A percentile compares a stretch with the other conserved stretches of the same genome.
phyloP scores from a whole-genome alignment of 2,329 filamentous ascomycete species.

The Blumeria graminis region DNA sequence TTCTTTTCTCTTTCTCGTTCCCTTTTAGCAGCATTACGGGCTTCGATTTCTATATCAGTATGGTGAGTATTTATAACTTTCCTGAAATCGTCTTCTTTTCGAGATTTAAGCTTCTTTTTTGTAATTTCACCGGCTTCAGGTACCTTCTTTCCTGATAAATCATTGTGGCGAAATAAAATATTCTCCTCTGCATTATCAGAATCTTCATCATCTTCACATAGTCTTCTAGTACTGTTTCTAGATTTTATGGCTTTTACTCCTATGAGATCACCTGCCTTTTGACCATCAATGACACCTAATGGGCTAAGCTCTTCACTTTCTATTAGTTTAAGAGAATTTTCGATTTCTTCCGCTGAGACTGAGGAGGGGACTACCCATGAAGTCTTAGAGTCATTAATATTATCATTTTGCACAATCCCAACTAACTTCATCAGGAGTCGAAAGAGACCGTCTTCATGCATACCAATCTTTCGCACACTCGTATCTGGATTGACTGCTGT shows the following conservation, averaged over 20 bases:
- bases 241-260: conserved; percentile 30
- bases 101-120: conserved; percentile 27
- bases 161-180: conserved; percentile 43
- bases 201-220: conserved; percentile 45
- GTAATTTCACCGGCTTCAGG: conserved; percentile 31
- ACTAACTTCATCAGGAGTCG: conserved; percentile 61
- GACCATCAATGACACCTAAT: conserved; percentile 49
- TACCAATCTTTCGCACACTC: conserved; percentile 40
- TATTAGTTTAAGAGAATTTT: conserved; percentile 46
- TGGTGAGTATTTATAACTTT: conserved; percentile 21
- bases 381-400: conserved; percentile 44
- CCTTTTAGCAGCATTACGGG: conserved; percentile 31
- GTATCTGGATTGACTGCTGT: conserved; percentile 25
- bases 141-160: conserved; percentile 31
- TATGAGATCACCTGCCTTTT: conserved; percentile 49
- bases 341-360: conserved; percentile 38
- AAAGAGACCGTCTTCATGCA: conserved; percentile 77
- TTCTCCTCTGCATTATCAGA: conserved; percentile 25
- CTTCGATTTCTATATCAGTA: conserved; percentile 38
- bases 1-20: conserved; percentile 54
- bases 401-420: conserved; percentile 36
- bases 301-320: conserved; percentile 58
- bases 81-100: conserved; percentile 15
- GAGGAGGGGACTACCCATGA: conserved; percentile 53
- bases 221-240: conserved; percentile 23